These are phyloP conservation scores for Lentinus brumalis DNA, from an alignment of 768 basidiomycete genomes.

Conservation along the genomic window DNA sequence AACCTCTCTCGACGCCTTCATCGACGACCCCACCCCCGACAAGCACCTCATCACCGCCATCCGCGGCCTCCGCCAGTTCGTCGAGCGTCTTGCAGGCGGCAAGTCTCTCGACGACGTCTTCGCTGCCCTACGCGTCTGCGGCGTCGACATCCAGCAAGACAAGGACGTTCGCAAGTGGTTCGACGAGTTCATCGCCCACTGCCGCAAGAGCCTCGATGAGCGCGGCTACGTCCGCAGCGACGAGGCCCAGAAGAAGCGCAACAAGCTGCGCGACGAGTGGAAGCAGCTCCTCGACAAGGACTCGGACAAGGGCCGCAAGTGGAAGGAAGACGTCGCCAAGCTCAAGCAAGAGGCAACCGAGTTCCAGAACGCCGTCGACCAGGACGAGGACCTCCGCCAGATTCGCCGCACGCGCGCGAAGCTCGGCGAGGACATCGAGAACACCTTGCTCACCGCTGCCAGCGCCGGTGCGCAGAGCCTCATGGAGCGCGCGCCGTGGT, in stretches of 20 bases:
- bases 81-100: slow-evolving; percentile 55
- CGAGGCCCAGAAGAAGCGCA: slow-evolving; percentile 40
- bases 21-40: slow-evolving; percentile 63
- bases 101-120: slow-evolving; percentile 54
- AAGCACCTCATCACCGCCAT: slow-evolving; percentile 62
- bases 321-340: slow-evolving; percentile 50
- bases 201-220: slow-evolving; percentile 49
- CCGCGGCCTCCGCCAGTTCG: slow-evolving; percentile 36
- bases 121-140: slow-evolving; percentile 42
- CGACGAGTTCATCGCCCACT: slow-evolving; percentile 51
- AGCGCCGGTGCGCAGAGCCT: slow-evolving; percentile 50
- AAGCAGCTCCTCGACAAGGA: slow-evolving; percentile 46
- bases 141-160: slow-evolving; percentile 55
- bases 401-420: slow-evolving; percentile 49
- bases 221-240: slow-evolving; percentile 56
- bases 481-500: slow-evolving; percentile 68
- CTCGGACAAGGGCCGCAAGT: slow-evolving; percentile 45
- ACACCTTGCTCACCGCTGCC: slow-evolving; percentile 42
- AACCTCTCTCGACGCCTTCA: slow-evolving; percentile 53
- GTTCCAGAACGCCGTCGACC: slow-evolving; percentile 47
- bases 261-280: slow-evolving; percentile 55
- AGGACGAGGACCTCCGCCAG: slow-evolving; percentile 52
- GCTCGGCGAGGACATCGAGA: slow-evolving; percentile 52
- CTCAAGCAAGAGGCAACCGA: slow-evolving; percentile 47
- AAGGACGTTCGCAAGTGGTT: slow-evolving; percentile 54